Evolutionary conservation across 1,284 basidiomycete genomes (phyloP).

Genomic region (Leucoagaricus sp.): DNA sequence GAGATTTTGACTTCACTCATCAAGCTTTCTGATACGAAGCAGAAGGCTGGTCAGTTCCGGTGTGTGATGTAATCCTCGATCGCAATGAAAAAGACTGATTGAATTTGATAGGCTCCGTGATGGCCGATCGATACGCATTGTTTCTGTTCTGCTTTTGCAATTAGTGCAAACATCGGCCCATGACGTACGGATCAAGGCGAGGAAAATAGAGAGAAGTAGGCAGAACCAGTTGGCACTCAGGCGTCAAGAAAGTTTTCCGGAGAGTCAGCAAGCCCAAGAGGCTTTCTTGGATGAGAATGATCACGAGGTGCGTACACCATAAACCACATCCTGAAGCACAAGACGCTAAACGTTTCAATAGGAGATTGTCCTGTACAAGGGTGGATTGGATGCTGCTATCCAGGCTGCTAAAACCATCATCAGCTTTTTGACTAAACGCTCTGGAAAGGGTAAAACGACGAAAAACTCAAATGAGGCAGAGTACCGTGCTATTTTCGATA

Average conservation of each 20-base stretch:
- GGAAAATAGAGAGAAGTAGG: slow-evolving; percentile 59
- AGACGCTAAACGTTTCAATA: slow-evolving; percentile 26
- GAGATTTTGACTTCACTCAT: slow-evolving; percentile 90
- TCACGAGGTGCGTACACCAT: no score
- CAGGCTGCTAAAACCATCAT: slow-evolving; percentile 85
- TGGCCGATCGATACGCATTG: slow-evolving; percentile 86
- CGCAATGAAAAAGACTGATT: not conserved
- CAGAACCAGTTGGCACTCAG: slow-evolving; percentile 61
- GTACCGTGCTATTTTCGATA: slow-evolving; percentile 89
- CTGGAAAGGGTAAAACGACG: slow-evolving; percentile 80
- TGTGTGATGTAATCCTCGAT: slow-evolving; percentile 34
- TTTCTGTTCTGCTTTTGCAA: slow-evolving; percentile 90
- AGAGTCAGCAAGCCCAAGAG: slow-evolving; percentile 39
- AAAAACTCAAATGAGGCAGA: slow-evolving; percentile 91
- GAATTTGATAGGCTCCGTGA: slow-evolving; percentile 61
- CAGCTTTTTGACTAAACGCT: slow-evolving; percentile 81
- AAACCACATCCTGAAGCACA: no score
- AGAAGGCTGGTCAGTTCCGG: slow-evolving; percentile 86
- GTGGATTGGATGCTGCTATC: slow-evolving; percentile 76
- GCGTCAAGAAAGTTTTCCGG: slow-evolving; percentile 57
- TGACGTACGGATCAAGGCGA: slow-evolving; percentile 68
- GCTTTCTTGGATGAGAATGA: slow-evolving; percentile 68
- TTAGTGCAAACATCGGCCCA: slow-evolving; percentile 94
- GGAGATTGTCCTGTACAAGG: slow-evolving; percentile 68
- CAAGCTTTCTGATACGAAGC: slow-evolving; percentile 87